Percentiles rank a stretch among this genome's conserved stretches.
Conservation (phyloP, 2,329 filamentous ascomycete species). For the Macrophomina tecta region DNA sequence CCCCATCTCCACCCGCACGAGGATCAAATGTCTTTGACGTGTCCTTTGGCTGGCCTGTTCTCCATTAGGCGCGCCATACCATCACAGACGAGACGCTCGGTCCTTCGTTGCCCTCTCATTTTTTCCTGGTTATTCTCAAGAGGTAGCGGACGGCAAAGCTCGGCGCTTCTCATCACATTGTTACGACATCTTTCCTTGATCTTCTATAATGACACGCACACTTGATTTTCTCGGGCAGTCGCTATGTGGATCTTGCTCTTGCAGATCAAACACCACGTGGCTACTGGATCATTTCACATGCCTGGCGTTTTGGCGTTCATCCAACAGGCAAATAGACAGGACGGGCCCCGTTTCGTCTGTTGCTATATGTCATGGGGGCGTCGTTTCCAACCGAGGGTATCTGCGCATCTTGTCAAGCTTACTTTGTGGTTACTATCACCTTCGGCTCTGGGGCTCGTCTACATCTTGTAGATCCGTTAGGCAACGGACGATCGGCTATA, state of each 20-base stretch:
- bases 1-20: background rate
- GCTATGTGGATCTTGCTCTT: slow-evolving; percentile 2
- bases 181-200: slow-evolving; percentile 14
- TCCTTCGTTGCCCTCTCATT: background rate
- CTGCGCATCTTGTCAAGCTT: background rate
- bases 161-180: background rate
- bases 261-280: slow-evolving; percentile 7
- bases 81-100: slow-evolving; percentile 11
- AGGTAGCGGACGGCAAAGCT: slow-evolving; percentile 18
- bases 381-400: background rate
- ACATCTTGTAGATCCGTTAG: background rate
- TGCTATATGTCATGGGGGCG: background rate
- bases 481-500: background rate
- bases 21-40: slow-evolving; percentile 8
- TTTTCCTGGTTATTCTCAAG: background rate
- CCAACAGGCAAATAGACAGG: background rate
- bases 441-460: background rate
- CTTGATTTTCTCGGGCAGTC: slow-evolving; percentile 14
- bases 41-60: slow-evolving; percentile 2
- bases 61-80: slow-evolving; percentile 17
- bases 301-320: slow-evolving; percentile 18
- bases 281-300: slow-evolving; percentile 10
- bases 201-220: slow-evolving; percentile 16
- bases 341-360: background rate
- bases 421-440: background rate